These are phyloP conservation scores for Pilatotrama ljubarskyi DNA, from an alignment of 768 basidiomycete genomes.

Conservation along the genomic window DNA sequence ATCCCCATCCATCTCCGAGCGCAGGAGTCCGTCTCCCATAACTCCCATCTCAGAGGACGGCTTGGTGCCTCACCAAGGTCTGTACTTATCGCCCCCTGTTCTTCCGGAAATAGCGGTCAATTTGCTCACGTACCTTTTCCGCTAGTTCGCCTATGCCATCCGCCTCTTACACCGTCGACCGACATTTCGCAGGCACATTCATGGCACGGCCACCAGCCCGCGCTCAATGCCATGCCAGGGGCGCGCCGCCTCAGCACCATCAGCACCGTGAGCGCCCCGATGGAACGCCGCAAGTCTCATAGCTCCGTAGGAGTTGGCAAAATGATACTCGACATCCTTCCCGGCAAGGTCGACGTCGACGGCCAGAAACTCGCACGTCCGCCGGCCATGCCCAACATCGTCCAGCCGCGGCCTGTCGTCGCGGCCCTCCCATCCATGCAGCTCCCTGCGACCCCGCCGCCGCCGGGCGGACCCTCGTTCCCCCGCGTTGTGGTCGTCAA, in stretches of 20 bases:
- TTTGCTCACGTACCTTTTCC: background rate
- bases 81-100: slow-evolving; percentile 3
- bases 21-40: slow-evolving; percentile 31
- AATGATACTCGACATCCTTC: slow-evolving; percentile 62
- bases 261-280: slow-evolving; percentile 28
- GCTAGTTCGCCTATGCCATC: slow-evolving; percentile 4
- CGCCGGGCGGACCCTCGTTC: slow-evolving; percentile 33
- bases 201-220: slow-evolving; percentile 27
- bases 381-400: slow-evolving; percentile 22
- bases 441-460: slow-evolving; percentile 28
- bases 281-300: slow-evolving; percentile 26
- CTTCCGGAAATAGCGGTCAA: slow-evolving; percentile 6
- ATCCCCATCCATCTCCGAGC: slow-evolving; percentile 28
- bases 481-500: slow-evolving; percentile 70
- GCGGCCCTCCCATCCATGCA: slow-evolving; percentile 25
- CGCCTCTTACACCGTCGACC: background rate
- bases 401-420: slow-evolving; percentile 26
- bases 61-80: slow-evolving; percentile 23
- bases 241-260: slow-evolving; percentile 32
- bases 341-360: slow-evolving; percentile 35
- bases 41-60: slow-evolving; percentile 32
- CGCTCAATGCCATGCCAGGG: slow-evolving; percentile 10
- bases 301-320: slow-evolving; percentile 39
- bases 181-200: slow-evolving; percentile 23
- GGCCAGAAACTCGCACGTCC: slow-evolving; percentile 19